Percentiles rank a stretch among this genome's conserved stretches.
Evolutionary conservation across 495 filamentous ascomycete species (phyloP).

Genomic region (Chaetomidium leptoderma): DNA sequence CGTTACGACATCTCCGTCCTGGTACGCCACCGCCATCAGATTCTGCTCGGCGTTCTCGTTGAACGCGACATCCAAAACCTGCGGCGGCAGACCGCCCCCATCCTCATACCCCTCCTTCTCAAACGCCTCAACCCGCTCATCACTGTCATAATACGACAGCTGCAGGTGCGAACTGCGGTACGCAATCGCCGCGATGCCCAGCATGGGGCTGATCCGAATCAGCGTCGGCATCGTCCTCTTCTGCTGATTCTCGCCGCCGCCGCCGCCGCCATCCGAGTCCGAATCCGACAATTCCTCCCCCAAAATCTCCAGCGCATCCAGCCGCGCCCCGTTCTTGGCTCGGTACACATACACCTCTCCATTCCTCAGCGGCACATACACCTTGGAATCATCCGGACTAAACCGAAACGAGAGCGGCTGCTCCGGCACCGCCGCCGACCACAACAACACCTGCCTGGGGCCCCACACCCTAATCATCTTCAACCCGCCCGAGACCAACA

Average conservation of each 20-base stretch:
- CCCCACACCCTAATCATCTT: slow-evolving; percentile 21
- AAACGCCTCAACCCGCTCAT: slow-evolving; percentile 15
- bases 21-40: slow-evolving; percentile 24
- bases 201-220: slow-evolving; percentile 13
- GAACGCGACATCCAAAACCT: slow-evolving; percentile 24
- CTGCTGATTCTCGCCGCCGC: slow-evolving; percentile 1
- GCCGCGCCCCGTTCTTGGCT: slow-evolving; percentile 13
- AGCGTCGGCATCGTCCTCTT: slow-evolving; percentile 16
- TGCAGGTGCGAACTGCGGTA: slow-evolving; percentile 21
- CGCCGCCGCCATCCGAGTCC: slow-evolving; percentile 14
- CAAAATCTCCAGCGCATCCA: slow-evolving; percentile 14
- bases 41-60: slow-evolving; percentile 22
- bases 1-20: slow-evolving; percentile 24
- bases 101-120: slow-evolving; percentile 26
- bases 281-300: slow-evolving; percentile 19
- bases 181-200: slow-evolving; percentile 20
- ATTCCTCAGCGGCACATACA: slow-evolving; percentile 18
- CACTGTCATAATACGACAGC: slow-evolving; percentile 22
- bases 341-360: slow-evolving; percentile 17
- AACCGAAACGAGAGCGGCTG: slow-evolving; percentile 20
- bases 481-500: slow-evolving; percentile 16
- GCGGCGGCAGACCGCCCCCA: slow-evolving; percentile 14
- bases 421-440: slow-evolving; percentile 18
- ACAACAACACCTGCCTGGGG: slow-evolving; percentile 13
- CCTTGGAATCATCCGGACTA: slow-evolving; percentile 19